Conservation (phyloP, 78 protist species). For the Creolimax fragrantissima region DNA sequence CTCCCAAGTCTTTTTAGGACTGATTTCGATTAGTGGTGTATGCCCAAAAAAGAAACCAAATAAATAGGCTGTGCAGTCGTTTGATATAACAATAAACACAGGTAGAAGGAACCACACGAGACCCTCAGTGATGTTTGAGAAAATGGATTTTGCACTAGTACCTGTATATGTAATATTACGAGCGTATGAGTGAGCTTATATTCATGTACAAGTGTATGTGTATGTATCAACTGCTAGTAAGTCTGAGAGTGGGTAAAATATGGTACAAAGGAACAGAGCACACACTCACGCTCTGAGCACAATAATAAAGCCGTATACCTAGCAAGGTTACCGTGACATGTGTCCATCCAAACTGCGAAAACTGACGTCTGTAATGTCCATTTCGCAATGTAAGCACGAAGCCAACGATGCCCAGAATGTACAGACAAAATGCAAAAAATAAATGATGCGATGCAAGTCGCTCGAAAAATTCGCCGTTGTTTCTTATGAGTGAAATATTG, state of each 20-base stretch:
- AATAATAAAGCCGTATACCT: no score
- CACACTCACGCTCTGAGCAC: no score
- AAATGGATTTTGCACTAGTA: neutral
- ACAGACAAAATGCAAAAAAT: conserved; percentile 12
- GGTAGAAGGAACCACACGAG: conserved; percentile 80
- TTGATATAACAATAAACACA: conserved; percentile 60
- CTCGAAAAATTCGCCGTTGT: neutral
- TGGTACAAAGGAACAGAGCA: no score
- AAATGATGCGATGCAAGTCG: neutral
- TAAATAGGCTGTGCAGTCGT: conserved; percentile 85
- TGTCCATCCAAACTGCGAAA: conserved; percentile 79
- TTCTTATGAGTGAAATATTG: neutral
- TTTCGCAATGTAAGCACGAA: conserved; percentile 55
- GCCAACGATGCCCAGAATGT: conserved; percentile 45
- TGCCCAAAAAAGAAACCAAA: conserved; percentile 75
- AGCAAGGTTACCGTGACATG: conserved; percentile 34
- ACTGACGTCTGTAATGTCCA: conserved; percentile 61
- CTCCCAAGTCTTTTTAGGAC: conserved; percentile 94
- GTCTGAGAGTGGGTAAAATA: no score
- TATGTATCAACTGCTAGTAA: no score
- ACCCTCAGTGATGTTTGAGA: conserved; percentile 55
- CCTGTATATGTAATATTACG: neutral
- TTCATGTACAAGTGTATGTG: neutral
- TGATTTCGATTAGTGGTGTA: conserved; percentile 71
- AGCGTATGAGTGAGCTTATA: neutral